phyloP scores from a whole-genome alignment of 768 basidiomycete species.

The Leccinum imitatum region DNA sequence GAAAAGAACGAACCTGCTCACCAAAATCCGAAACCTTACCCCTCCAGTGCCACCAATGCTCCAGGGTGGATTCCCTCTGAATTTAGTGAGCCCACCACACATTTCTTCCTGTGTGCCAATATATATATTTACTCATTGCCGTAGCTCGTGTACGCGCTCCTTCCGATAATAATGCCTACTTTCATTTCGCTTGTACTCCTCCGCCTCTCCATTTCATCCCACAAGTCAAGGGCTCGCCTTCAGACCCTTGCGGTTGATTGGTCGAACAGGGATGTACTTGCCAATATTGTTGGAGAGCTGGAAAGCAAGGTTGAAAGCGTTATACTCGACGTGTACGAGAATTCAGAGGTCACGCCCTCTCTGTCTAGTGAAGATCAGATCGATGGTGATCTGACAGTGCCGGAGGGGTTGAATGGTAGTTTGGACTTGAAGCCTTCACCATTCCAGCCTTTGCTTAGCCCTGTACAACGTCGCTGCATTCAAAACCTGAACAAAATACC shows the following conservation, averaged over 20 bases:
- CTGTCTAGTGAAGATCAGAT: slow-evolving; percentile 2
- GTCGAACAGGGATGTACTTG: slow-evolving; percentile 49
- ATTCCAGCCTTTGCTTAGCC: slow-evolving; percentile 49
- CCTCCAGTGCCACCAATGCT: slow-evolving; percentile 59
- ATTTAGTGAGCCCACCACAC: slow-evolving; percentile 50
- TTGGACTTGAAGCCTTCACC: slow-evolving; percentile 11
- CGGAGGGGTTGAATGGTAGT: not conserved
- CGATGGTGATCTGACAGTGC: slow-evolving; percentile 1
- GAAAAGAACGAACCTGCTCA: slow-evolving; percentile 41
- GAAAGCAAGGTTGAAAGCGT: slow-evolving; percentile 62
- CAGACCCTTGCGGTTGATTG: slow-evolving; percentile 58
- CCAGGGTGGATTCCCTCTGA: slow-evolving; percentile 64
- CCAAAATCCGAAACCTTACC: slow-evolving; percentile 35
- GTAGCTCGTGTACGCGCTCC: slow-evolving; percentile 50
- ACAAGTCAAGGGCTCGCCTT: slow-evolving; percentile 63
- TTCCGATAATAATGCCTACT: slow-evolving; percentile 68
- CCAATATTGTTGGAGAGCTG: slow-evolving; percentile 53
- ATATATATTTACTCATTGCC: slow-evolving; percentile 6
- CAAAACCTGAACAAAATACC: slow-evolving; percentile 66
- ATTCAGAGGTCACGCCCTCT: slow-evolving; percentile 31
- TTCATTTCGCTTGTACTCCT: slow-evolving; percentile 53
- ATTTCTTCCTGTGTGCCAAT: not conserved
- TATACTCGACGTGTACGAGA: slow-evolving; percentile 60
- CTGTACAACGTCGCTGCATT: slow-evolving; percentile 57
- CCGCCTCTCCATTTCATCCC: slow-evolving; percentile 57